phyloP scores from a whole-genome alignment of 768 basidiomycete species.

The Panaeolus papilionaceus region DNA sequence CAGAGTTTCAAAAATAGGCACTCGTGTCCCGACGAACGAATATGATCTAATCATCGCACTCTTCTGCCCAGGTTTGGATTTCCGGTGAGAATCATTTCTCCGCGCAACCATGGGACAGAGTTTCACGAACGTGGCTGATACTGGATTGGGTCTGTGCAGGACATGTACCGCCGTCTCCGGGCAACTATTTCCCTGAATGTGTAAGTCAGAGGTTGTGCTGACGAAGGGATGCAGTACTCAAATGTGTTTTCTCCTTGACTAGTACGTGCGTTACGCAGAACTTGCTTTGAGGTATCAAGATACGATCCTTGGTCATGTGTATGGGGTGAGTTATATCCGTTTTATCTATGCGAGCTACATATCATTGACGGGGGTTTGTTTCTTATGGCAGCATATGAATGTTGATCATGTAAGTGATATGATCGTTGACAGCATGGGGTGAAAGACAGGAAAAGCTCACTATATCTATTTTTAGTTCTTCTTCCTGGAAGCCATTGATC shows the following conservation, averaged over 20 bases:
- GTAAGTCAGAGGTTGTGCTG: constrained; percentile 49
- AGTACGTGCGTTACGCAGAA: constrained; percentile 75
- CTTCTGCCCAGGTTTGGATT: constrained; percentile 33
- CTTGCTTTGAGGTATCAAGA: constrained; percentile 86
- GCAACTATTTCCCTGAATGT: constrained; percentile 87
- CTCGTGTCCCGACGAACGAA: constrained; percentile 1
- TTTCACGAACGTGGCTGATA: constrained; percentile 29
- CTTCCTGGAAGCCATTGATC: constrained; percentile 59
- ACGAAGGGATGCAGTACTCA: constrained; percentile 22
- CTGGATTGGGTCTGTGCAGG: constrained; percentile 45
- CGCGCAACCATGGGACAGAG: constrained; percentile 41
- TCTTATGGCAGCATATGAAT: constrained; percentile 72
- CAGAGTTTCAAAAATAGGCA: background rate
- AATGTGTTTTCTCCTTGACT: constrained; percentile 15
- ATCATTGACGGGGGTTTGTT: constrained; percentile 22
- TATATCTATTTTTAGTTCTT: constrained; percentile 50
- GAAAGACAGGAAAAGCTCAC: constrained; percentile 8
- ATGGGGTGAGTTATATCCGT: constrained; percentile 56
- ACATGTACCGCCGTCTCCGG: constrained; percentile 85
- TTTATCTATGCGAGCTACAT: constrained; percentile 9
- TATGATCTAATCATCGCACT: constrained; percentile 20
- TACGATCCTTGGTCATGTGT: constrained; percentile 86
- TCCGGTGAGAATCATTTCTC: constrained; percentile 44
- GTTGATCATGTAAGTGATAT: constrained; percentile 68
- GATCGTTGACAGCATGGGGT: constrained; percentile 1